Base-by-base conservation (phyloP, 495 filamentous ascomycete species). In the Lepidopterella palustris region DNA sequence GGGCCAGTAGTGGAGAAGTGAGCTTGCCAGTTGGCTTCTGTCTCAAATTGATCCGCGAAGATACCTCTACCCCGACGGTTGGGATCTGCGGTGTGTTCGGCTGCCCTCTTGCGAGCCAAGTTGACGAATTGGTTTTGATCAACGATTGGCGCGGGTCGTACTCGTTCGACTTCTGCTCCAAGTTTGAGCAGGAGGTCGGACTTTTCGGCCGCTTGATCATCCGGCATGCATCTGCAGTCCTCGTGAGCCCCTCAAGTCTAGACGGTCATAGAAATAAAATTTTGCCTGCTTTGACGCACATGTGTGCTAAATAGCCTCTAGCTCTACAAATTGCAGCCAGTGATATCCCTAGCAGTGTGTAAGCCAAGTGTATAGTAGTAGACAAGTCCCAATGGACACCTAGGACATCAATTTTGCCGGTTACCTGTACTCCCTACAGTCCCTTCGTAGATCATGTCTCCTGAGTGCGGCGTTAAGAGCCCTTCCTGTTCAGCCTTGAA, bases 41-140 rank as follows among this genome's bases (percentile, higher is more conserved):
- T 92, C 73, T 99, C 93, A 73, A 99, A 99, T 69, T 99, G 93
- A 70, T 99, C 88, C 0, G 91, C 91, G 72, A 99, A 99, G 73
- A 92, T 93, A 13, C 93, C 93, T 24, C 79, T 76, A 18, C 75
- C 74, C 8, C 61, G 56, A 5, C 68, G 70, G 0, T 69, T 67
- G 0, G 85, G 79, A 45, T 80, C 76, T 8, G 69, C 71, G 9
- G 84, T 86, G 68, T 96, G 93, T 48, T 87, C 80, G 39, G 70
- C 69, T 0, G 93, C 91, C 42, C 89, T 83, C 23, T 76, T 76
- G n/a, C 91, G 84, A 6, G 93, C 95, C 1, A 88, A 78, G 73
- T 99, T 99, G 67, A 99, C 93, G 70, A 95, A 99, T 71, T 97
- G 95, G 45, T 87, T 81, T 31, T 85, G 88, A 58, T 90, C 88